phyloP scores from a whole-genome alignment of 1,284 basidiomycete genomes.

The Taiwanofungus camphoratus region DNA sequence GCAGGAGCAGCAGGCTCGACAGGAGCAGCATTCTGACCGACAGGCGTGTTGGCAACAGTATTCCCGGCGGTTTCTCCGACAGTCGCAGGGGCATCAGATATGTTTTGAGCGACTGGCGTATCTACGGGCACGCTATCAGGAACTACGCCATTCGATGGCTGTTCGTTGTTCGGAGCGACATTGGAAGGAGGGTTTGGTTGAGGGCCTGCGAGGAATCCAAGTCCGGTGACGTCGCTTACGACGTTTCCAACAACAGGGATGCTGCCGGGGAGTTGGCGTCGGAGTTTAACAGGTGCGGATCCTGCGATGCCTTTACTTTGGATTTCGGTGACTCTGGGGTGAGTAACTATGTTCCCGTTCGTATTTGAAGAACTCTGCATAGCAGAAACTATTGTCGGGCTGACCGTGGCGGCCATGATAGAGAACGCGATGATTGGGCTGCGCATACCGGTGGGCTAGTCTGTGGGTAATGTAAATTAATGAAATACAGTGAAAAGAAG shows the following conservation, averaged over 20 bases:
- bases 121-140: too few species aligned
- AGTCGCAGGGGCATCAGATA: neutral
- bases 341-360: conserved; percentile 12
- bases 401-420: conserved; percentile 26
- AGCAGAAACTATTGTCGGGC: conserved; percentile 24
- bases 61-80: neutral
- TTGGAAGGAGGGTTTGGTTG: neutral
- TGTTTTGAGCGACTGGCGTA: neutral
- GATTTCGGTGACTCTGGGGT: conserved; percentile 10
- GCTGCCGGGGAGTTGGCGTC: conserved; percentile 1
- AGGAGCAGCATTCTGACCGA: neutral
- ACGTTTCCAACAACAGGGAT: neutral
- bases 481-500: conserved; percentile 16
- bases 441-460: conserved; percentile 24
- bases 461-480: conserved; percentile 18
- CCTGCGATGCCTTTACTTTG: neutral
- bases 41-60: neutral
- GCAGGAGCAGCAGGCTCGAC: conserved; percentile 4
- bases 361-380: conserved; percentile 18
- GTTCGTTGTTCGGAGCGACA: neutral
- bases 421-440: conserved; percentile 30
- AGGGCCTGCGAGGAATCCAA: neutral
- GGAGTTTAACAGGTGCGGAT: conserved; percentile 2
- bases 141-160: too few species aligned
- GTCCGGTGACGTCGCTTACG: neutral